Evolutionary conservation across 805 yeast genomes (phyloP).

Genomic region (Candida tibetensis): DNA sequence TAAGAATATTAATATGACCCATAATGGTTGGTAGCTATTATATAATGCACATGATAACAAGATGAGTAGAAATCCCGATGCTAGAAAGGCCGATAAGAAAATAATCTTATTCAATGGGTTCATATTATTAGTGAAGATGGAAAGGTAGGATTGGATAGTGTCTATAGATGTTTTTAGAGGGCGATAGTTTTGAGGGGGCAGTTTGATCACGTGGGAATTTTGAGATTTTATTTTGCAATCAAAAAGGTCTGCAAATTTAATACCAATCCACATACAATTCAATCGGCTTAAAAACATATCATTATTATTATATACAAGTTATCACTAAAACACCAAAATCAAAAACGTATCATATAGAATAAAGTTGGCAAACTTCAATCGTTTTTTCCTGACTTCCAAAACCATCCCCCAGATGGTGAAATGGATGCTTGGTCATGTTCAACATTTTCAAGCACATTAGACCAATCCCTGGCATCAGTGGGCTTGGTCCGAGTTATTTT

Average conservation of each 20-base stretch:
- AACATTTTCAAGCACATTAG: slow-evolving; percentile 24
- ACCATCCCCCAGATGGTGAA: slow-evolving; percentile 16
- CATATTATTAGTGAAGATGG: slow-evolving; percentile 29
- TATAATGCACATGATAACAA: slow-evolving; percentile 45
- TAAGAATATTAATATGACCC: slow-evolving; percentile 44
- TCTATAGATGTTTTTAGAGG: neutral
- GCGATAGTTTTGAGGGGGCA: neutral
- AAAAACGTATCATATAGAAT: slow-evolving; percentile 2
- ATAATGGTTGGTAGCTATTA: slow-evolving; percentile 39
- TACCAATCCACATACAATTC: too few relatives aligned
- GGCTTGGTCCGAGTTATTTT: slow-evolving; percentile 33
- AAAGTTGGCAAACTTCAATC: neutral
- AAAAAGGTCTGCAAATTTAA: neutral
- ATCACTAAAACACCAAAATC: neutral
- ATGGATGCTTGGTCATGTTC: slow-evolving; percentile 10
- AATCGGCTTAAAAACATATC: too few relatives aligned
- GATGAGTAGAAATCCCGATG: slow-evolving; percentile 43
- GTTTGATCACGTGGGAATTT: neutral
- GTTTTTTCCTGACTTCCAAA: slow-evolving; percentile 16
- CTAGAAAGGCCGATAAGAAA: slow-evolving; percentile 44
- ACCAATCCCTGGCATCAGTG: slow-evolving; percentile 33
- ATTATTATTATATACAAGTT: slow-evolving; percentile 1
- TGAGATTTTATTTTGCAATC: neutral
- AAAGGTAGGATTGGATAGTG: neutral
- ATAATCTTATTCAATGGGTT: slow-evolving; percentile 47